These are phyloP conservation scores for Hygrocybe punicea DNA, from an alignment of 768 basidiomycete genomes.

Conservation along the genomic window DNA sequence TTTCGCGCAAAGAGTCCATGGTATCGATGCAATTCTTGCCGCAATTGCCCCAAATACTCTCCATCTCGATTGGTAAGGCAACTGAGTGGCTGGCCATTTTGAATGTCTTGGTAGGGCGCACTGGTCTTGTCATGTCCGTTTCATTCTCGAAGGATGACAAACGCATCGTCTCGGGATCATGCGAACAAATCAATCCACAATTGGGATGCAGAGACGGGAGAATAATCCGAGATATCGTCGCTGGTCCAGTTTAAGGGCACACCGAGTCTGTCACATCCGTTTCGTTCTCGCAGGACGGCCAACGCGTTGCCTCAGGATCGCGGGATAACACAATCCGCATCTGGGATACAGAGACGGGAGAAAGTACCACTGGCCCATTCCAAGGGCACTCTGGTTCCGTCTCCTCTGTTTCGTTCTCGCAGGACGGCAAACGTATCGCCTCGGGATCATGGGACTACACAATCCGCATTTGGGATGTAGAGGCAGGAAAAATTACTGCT, in stretches of 20 bases:
- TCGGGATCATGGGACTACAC: too few relatives aligned
- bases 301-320: constrained; percentile 20
- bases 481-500: too few relatives aligned
- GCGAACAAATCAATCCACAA: not conserved
- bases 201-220: not conserved
- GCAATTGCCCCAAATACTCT: too few relatives aligned
- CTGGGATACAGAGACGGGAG: constrained; percentile 11
- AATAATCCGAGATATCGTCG: not conserved
- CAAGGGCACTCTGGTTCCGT: not conserved
- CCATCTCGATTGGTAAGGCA: too few relatives aligned
- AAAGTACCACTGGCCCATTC: not conserved
- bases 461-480: too few relatives aligned
- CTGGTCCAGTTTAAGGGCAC: not conserved
- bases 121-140: not conserved
- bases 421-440: too few relatives aligned
- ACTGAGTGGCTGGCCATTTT: too few relatives aligned
- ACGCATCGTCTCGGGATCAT: too few relatives aligned
- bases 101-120: too few relatives aligned
- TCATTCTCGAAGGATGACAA: not conserved
- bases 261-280: constrained; percentile 17
- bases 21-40: too few relatives aligned
- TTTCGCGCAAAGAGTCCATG: too few relatives aligned
- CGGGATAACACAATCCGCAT: not conserved
- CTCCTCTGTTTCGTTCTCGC: too few relatives aligned
- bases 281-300: constrained; percentile 26